Base-by-base conservation (phyloP, 768 basidiomycete species). In the Rhodotorula graminis region DNA sequence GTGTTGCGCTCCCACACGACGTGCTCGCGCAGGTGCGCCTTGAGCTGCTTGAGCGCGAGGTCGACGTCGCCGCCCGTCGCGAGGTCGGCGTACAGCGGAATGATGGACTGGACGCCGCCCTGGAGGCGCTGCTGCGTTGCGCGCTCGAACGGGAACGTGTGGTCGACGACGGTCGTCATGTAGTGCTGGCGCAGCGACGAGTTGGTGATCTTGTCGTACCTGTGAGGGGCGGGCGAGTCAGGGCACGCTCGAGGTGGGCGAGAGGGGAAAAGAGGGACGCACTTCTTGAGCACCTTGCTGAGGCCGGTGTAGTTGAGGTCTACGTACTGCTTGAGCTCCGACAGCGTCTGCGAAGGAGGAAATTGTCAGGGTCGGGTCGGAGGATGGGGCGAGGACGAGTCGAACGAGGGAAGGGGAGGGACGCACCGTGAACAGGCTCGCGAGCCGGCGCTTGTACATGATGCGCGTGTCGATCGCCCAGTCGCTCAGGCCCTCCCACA, bases 1-100 rank as follows among this genome's bases (percentile, higher is more conserved):
- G 96, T 99, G 79, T 98, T 93, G 46, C 96, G 87, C 79, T 98
- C 95, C 88, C 94, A 95, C 7, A 95, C 94, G 73, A 95, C 90
- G 74, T 82, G 72, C 67, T 78, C 71, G n/a, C 72, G 64, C 4
- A 75, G 63, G 52, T 79, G 88, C 25, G 92, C 84, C 73, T 88
- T 87, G 58, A 99, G 86, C 79, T 95, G 91, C 75, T 90, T 88
- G 56, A 87, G 85, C 0, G 94, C 94, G 27, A 85, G 79, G 3
- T 83, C 81, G 31, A 82, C 78, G 80, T 98, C 90, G 16, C 88
- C 90, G 4, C 84, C 84, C 0, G 90, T 88, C 42, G 94, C 90
- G 73, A 95, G 92, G 77, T 90, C 89, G 31, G 93, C 85, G 80
- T 96, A 97, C 23, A 94, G 81, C 27, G 86, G 84, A 31, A 90